Evolutionary conservation across 768 basidiomycete genomes (phyloP), one percentile per base, ranked within the genome.

Genomic region (Tricholoma flavovirens): DNA sequence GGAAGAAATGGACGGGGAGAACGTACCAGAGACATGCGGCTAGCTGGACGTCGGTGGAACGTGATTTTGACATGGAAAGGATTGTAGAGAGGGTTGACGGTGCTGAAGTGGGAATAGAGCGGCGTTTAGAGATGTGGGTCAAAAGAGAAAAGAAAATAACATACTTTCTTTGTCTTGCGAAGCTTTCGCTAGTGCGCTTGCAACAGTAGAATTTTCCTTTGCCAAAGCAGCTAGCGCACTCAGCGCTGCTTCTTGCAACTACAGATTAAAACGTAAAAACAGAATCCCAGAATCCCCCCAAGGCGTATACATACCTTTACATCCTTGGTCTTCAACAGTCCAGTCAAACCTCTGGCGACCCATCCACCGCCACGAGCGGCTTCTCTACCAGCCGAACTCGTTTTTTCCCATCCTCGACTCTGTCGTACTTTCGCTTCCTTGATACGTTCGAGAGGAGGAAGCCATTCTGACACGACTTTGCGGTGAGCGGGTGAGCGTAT

Each of bases 351-450:
- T 45, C 80, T 71, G 2, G 80, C 77, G 7, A 82, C 80, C 86
- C 87, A 88, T 0, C 81, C 80, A 6, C 84, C 38, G 15, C 36
- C 51, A 4, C 51, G n/a, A 3, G 51, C 33, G 5, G 0, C 81
- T 79, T 11, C 83, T 81, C 32, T 75, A 73, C 30, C 72, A 73
- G 21, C 69, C 67, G 73, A 61, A 0, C 78, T 75, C 0, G 77
- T 71, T 64, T 83, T 86, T 70, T 91, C 89, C 89, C 89, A 92
- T 3, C 88, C 86, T 1, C 89, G 77, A 56, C 46, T 29, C 11
- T 45, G 43, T 5, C 81, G 81, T 2, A 75, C 76, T 59, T 79
- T 84, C 22, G 76, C 71, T 51, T 84, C 83, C 58, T 74, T 78
- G 38, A 73, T 64, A 19, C 86, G 72, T 11, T 87, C 84, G 0